Evolutionary conservation across 2,329 filamentous ascomycete genomes (phyloP).

Genomic region (Paecilomyces fulvus): DNA sequence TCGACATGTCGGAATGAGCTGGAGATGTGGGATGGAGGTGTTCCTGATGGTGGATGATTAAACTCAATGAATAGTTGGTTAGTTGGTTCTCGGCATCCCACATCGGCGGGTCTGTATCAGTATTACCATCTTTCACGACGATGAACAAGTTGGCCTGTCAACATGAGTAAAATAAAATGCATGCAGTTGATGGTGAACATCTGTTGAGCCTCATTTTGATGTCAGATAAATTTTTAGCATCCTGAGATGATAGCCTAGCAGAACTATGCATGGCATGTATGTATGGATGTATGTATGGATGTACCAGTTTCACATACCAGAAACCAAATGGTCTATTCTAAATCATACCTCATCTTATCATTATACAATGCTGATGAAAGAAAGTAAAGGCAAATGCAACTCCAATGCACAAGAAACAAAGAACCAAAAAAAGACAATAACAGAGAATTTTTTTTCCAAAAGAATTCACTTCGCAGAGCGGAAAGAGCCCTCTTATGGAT

Average conservation of each 20-base stretch:
- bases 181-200: background rate
- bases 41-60: background rate
- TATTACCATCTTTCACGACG: background rate
- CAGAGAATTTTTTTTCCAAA: background rate
- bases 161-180: background rate
- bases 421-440: background rate
- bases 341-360: background rate
- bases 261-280: background rate
- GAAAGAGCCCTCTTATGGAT: background rate
- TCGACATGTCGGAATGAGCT: slow-evolving; percentile 21
- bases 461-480: background rate
- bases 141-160: background rate
- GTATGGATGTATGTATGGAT: background rate
- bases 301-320: background rate
- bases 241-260: background rate
- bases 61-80: no score
- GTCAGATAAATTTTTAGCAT: background rate
- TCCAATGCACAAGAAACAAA: background rate
- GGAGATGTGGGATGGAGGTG: background rate
- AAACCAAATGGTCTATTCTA: background rate
- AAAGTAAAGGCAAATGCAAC: background rate
- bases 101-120: background rate
- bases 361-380: background rate
- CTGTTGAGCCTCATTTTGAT: background rate
- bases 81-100: background rate